Evolutionary conservation across 139 green algal genomes (phyloP).

Genomic region (Chlorella sp.): DNA sequence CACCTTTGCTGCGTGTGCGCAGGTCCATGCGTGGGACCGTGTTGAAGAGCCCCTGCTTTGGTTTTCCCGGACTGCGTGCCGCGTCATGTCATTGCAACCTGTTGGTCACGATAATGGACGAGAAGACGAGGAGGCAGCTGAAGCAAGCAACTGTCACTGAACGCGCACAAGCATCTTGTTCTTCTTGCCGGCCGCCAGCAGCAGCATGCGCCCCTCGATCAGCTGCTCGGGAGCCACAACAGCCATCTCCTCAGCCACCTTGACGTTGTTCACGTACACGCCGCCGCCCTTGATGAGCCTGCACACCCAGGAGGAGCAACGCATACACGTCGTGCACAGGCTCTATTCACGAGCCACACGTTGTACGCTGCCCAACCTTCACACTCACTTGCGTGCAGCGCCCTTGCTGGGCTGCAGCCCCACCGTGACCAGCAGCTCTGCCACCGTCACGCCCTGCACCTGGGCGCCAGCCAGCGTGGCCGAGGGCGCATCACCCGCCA

Average conservation of each 20-base stretch:
- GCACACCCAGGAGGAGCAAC: too few species aligned
- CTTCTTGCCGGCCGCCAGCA: conserved; percentile 95
- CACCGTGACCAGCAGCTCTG: conserved; percentile 76
- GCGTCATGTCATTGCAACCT: too few species aligned
- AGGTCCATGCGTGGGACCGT: too few species aligned
- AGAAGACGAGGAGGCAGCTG: too few species aligned
- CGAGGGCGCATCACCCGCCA: conserved; percentile 66
- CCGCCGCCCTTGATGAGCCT: conserved; percentile 79
- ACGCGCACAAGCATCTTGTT: conserved; percentile 95
- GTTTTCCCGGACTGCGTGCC: too few species aligned
- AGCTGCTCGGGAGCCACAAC: conserved; percentile 61
- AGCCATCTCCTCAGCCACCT: conserved; percentile 61
- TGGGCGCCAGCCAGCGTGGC: conserved; percentile 35
- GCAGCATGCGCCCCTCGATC: conserved; percentile 81
- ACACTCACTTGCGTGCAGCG: conserved; percentile 60
- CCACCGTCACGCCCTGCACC: conserved; percentile 56
- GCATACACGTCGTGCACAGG: too few species aligned
- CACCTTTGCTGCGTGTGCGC: neutral
- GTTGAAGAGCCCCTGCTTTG: too few species aligned
- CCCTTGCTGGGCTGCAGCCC: conserved; percentile 84
- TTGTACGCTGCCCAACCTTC: too few species aligned
- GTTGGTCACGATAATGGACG: too few species aligned
- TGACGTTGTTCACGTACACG: conserved; percentile 88
- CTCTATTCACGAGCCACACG: too few species aligned
- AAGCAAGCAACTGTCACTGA: neutral